Conservation (phyloP, 2,329 filamentous ascomycete species). For the Ceratocystis alfenasii region DNA sequence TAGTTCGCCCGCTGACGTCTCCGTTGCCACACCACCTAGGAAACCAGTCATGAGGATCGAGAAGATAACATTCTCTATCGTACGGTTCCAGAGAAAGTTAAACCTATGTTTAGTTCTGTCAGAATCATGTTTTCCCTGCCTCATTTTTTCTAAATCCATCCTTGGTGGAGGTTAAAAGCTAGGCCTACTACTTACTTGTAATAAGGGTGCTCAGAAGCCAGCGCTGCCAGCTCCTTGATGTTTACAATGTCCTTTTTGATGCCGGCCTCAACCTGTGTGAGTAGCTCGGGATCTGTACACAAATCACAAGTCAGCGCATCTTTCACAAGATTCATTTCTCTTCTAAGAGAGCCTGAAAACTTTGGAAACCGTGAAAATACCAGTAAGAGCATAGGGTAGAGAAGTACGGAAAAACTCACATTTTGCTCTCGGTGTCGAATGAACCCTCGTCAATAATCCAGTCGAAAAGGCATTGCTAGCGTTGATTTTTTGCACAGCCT, state of each 20-base stretch:
- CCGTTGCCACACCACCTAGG: slow-evolving; percentile 58
- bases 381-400: not conserved
- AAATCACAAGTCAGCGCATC: not conserved
- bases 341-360: too few relatives aligned
- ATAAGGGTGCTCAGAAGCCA: slow-evolving; percentile 80
- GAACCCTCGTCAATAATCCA: slow-evolving; percentile 39
- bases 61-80: slow-evolving; percentile 65
- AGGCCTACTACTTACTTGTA: slow-evolving; percentile 57
- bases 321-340: not conserved
- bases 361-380: too few relatives aligned
- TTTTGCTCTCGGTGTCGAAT: slow-evolving; percentile 62
- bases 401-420: slow-evolving; percentile 31
- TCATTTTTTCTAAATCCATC: not conserved
- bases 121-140: not conserved
- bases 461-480: slow-evolving; percentile 17
- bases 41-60: slow-evolving; percentile 52
- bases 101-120: slow-evolving; percentile 38
- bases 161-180: too few relatives aligned
- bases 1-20: slow-evolving; percentile 40
- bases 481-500: slow-evolving; percentile 17
- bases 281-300: slow-evolving; percentile 50
- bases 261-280: slow-evolving; percentile 56
- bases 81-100: slow-evolving; percentile 74
- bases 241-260: slow-evolving; percentile 62
- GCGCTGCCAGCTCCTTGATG: slow-evolving; percentile 54